These are phyloP conservation scores for Castanea crenata DNA, from an alignment of 306 rosid genomes.

Conservation along the genomic window DNA sequence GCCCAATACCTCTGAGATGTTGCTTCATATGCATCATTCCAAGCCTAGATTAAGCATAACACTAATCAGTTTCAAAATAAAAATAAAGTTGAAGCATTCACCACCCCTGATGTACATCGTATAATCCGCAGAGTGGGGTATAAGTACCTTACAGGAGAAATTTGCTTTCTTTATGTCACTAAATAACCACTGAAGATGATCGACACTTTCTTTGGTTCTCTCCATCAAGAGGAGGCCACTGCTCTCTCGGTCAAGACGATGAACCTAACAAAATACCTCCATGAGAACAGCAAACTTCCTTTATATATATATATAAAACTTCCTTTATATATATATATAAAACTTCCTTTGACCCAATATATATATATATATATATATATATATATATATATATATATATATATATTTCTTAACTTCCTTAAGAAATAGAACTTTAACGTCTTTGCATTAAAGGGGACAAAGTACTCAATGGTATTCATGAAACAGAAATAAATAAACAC, in stretches of 20 bases:
- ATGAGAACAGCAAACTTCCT: background rate
- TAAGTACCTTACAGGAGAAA: constrained; percentile 62
- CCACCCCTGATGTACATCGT: background rate
- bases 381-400: too few relatives aligned
- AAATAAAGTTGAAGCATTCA: background rate
- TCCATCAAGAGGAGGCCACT: constrained; percentile 83
- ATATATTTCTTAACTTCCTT: too few relatives aligned
- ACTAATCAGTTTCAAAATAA: background rate
- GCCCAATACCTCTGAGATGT: constrained; percentile 90
- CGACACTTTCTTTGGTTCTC: constrained; percentile 74
- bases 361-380: too few relatives aligned
- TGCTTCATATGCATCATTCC: constrained; percentile 74
- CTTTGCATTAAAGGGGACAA: too few relatives aligned
- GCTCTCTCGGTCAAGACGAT: constrained; percentile 90
- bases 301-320: too few relatives aligned
- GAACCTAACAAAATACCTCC: constrained; percentile 53
- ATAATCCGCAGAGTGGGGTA: background rate
- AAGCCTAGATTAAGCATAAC: constrained; percentile 48
- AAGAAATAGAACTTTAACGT: too few relatives aligned
- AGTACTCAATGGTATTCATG: too few relatives aligned
- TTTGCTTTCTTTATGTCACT: constrained; percentile 49
- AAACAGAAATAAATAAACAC: too few relatives aligned
- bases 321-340: too few relatives aligned
- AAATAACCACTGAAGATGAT: constrained; percentile 72
- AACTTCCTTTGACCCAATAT: too few relatives aligned